Base-by-base conservation (phyloP, 805 yeast genomes). In the Wickerhamiella cacticola region DNA sequence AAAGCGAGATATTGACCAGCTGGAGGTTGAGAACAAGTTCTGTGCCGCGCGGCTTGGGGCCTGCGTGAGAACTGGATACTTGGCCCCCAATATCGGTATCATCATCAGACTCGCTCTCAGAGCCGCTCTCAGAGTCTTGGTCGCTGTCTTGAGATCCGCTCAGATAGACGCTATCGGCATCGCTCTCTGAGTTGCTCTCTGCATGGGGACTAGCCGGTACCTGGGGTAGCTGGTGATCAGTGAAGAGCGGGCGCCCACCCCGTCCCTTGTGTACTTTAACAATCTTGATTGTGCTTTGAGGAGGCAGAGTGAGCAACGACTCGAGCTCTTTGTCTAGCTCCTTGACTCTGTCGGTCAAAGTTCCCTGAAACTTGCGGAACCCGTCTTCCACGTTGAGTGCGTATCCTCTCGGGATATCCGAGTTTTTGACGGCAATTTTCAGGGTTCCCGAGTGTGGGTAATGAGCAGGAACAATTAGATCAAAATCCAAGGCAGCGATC, bases 341-440 rank as follows among this genome's bases (percentile, higher is more conserved):
- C 48, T 64, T 55, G 3, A 81, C 52, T 63, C 75, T 73, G 3
- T 79, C 74, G n/a, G 68, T 57, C 31, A 82, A 67, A 22, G 79
- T 57, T 16, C 59, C 55, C 23, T 54, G 59, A 31, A 59, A 56
- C n/a, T 55, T 55, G 29, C 53, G 64, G 60, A 78, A 82, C 5
- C 87, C 89, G 4, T 61, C 54, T 56, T 82, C 89, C n/a, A 82
- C 67, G 54, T 81, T 81, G 12, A 72, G 66, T 12, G 83, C 74
- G 58, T 64, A 78, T 0, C 88, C 89, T 49, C 76, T 66, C 1
- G 89, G 86, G 12, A 82, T 78, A 26, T 80, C 84, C 28, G 73
- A 72, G 62, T 80, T 81, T 46, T 76, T 66, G 6, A 82, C 80
- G 29, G 68, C 63, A 3, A 81, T 68, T 13, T 70, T 63, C 1